Evolutionary conservation across 768 basidiomycete species (phyloP).

Genomic region (Rubroboletus satanas): DNA sequence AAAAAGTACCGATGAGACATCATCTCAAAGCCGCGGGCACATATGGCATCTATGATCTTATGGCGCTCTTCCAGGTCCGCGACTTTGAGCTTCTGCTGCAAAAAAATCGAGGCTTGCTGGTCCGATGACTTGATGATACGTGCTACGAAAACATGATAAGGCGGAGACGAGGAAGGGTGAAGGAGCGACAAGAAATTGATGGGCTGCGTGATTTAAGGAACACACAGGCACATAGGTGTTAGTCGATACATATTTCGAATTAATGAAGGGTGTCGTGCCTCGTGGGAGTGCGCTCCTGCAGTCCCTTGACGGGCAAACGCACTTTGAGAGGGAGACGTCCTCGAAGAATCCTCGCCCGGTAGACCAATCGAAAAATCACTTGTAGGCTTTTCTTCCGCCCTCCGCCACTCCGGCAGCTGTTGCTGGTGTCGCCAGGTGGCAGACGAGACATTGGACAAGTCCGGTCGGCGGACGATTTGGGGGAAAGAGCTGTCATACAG

Average conservation of each 20-base stretch:
- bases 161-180: slow-evolving; percentile 81
- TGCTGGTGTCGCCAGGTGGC: slow-evolving; percentile 27
- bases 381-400: slow-evolving; percentile 31
- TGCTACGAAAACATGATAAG: slow-evolving; percentile 75
- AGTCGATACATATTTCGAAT: slow-evolving; percentile 9
- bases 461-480: slow-evolving; percentile 21
- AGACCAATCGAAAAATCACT: slow-evolving; percentile 24
- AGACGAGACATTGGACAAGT: slow-evolving; percentile 11
- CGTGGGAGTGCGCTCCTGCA: slow-evolving; percentile 37
- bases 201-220: slow-evolving; percentile 45
- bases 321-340: slow-evolving; percentile 27
- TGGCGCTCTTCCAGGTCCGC: slow-evolving; percentile 72
- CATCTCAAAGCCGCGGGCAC: slow-evolving; percentile 82
- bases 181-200: slow-evolving; percentile 86
- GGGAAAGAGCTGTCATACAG: slow-evolving; percentile 33
- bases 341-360: slow-evolving; percentile 28
- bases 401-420: slow-evolving; percentile 42
- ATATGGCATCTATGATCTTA: slow-evolving; percentile 86
- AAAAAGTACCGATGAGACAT: slow-evolving; percentile 73
- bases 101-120: slow-evolving; percentile 86
- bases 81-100: slow-evolving; percentile 88
- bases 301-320: slow-evolving; percentile 27
- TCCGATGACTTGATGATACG: slow-evolving; percentile 88
- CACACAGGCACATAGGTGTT: slow-evolving; percentile 9
- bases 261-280: slow-evolving; percentile 40